Evolutionary conservation across 805 yeast genomes (phyloP), one percentile per base, ranked within the genome.

Genomic region (Pachysolen tannophilus): DNA sequence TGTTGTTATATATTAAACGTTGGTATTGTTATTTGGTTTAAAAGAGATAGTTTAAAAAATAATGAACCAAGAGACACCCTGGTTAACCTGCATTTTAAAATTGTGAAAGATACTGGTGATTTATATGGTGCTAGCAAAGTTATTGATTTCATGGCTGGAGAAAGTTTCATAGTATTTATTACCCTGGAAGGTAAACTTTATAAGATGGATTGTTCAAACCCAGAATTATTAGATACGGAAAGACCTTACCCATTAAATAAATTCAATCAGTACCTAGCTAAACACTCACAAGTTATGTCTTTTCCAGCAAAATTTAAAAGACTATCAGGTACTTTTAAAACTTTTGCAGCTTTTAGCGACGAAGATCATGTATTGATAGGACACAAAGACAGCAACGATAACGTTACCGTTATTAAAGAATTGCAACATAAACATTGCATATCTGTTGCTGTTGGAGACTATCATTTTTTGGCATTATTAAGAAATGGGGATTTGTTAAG

Each of bases 381-480:
- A 4, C 38, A 50, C 13, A 47, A 43, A 17, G 47, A 52, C 9
- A 26, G 32, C 14, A 28, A 43, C 4, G 42, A 43, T 13, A 41
- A 40, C 6, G 72, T 73, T 0, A 32, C 37, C 1, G 39, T 65
- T 1, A 41, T 65, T 8, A 51, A 56, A 1, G 72, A 67, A 30
- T 44, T 74, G 10, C 77, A 73, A 43, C 55, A 67, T 6, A 62
- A 52, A 17, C 63, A 64, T 1, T 65, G 81, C 20, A 63, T 74
- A 5, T 67, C 78, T 3, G 58, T 82, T 2, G 76, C 72, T 1
- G 69, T 77, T 34, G 94, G 90, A 2, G 92, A 83, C 50, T 75
- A 80, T 47, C 94, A 83, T 49, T 63, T 52, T 20, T 46, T 82
- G 30, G 90, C 84, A 0, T 56, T 82, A n/a, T 61, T 76, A 3